Percentiles rank a stretch among this genome's conserved stretches.
phyloP scores from a whole-genome alignment of 2,329 filamentous ascomycete genomes.

The Mycosphaerella sp. region DNA sequence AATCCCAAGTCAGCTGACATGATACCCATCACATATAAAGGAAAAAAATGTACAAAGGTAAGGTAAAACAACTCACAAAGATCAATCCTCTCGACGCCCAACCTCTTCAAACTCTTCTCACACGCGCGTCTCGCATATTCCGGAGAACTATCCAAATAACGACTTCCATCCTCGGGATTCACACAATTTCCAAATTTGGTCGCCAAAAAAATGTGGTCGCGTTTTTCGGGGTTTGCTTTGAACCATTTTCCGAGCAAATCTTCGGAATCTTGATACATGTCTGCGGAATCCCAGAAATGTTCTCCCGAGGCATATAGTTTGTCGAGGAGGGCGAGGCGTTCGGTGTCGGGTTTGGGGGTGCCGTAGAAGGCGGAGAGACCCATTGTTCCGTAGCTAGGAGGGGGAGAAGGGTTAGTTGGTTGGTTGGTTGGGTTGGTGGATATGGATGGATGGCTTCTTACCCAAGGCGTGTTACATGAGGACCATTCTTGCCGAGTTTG shows the following conservation, averaged over 20 bases:
- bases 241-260: conserved; percentile 31
- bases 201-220: conserved; percentile 46
- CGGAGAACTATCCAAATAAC: conserved; percentile 36
- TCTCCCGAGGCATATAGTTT: conserved; percentile 46
- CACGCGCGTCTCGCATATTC: conserved; percentile 33
- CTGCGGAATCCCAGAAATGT: conserved; percentile 46
- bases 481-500: conserved; percentile 48
- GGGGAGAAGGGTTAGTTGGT: no score
- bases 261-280: conserved; percentile 35
- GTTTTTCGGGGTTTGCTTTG: conserved; percentile 41
- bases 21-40: no score
- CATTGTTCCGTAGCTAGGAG: conserved; percentile 51
- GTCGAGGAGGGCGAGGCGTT: conserved; percentile 49
- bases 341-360: conserved; percentile 42
- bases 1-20: background rate
- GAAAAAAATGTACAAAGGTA: no score
- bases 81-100: conserved; percentile 38
- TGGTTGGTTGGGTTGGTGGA: no score
- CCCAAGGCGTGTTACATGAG: conserved; percentile 46
- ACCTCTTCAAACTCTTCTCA: conserved; percentile 29
- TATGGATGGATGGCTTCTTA: no score
- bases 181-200: conserved; percentile 47
- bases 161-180: conserved; percentile 35
- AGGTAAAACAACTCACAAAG: conserved; percentile 27
- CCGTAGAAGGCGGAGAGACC: conserved; percentile 46